Percentiles rank a stretch among this genome's conserved stretches.
Conservation (phyloP, 257 asterid species). For the Scutellaria baicalensis region DNA sequence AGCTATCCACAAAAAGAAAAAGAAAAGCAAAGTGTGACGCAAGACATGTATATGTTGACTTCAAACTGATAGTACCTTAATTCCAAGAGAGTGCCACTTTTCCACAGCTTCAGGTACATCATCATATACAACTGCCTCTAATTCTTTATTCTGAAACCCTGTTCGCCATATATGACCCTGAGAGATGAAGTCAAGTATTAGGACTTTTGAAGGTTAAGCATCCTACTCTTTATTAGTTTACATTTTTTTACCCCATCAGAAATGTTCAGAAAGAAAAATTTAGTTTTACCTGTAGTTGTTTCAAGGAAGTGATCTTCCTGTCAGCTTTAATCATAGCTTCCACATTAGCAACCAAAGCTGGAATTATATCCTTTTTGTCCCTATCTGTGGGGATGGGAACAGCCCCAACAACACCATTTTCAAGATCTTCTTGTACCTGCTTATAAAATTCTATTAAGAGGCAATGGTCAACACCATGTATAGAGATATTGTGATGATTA, state of each 20-base stretch:
- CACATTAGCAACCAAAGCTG: slow-evolving; percentile 79
- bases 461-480: too few relatives aligned
- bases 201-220: not conserved
- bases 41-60: not conserved
- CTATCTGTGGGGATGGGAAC: slow-evolving; percentile 71
- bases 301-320: slow-evolving; percentile 85
- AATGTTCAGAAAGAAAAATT: not conserved
- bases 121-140: slow-evolving; percentile 18
- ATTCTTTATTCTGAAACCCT: slow-evolving; percentile 11
- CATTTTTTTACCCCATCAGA: too few relatives aligned
- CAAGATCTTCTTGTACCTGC: slow-evolving; percentile 79
- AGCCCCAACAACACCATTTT: slow-evolving; percentile 61
- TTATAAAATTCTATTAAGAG: too few relatives aligned
- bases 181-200: not conserved
- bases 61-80: slow-evolving; percentile 4
- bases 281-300: slow-evolving; percentile 70
- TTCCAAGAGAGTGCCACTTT: slow-evolving; percentile 19
- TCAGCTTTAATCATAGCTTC: slow-evolving; percentile 93
- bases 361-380: slow-evolving; percentile 63
- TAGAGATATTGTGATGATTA: too few relatives aligned
- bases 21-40: not conserved
- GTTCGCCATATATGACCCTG: slow-evolving; percentile 26
- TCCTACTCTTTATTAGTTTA: too few relatives aligned
- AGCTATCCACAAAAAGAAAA: not conserved
- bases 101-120: slow-evolving; percentile 18